Percentiles rank a stretch among this genome's conserved stretches.
Evolutionary conservation across 306 rosid genomes (phyloP).

Genomic region (Fragaria ananassa): DNA sequence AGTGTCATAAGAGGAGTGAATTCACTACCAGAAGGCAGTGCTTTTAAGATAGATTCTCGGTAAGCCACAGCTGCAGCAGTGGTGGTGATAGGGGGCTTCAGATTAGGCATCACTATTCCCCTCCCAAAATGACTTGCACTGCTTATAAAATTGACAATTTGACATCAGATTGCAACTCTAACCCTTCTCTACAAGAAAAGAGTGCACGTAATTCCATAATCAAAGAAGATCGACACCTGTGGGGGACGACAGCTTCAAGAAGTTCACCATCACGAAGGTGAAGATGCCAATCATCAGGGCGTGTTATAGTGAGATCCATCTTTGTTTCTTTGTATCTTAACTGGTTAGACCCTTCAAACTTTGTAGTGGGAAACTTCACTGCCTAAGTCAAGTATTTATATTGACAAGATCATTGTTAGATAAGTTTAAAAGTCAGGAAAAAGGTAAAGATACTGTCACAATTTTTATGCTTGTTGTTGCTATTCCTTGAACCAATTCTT

Average conservation of each 20-base stretch:
- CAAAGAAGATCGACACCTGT: slow-evolving; percentile 59
- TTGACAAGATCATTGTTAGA: background rate
- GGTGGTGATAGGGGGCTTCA: slow-evolving; percentile 77
- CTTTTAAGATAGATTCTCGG: slow-evolving; percentile 69
- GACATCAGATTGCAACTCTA: slow-evolving; percentile 17
- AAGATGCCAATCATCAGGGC: slow-evolving; percentile 94
- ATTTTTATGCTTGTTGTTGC: background rate
- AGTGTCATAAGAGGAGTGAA: slow-evolving; percentile 93
- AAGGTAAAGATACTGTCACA: background rate
- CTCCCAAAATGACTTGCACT: slow-evolving; percentile 78
- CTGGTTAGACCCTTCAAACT: slow-evolving; percentile 28
- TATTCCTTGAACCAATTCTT: background rate
- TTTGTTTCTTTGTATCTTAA: slow-evolving; percentile 30
- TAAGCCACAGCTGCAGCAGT: slow-evolving; percentile 66
- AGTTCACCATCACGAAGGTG: slow-evolving; percentile 85
- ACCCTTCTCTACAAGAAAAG: background rate
- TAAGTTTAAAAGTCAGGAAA: background rate
- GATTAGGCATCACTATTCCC: slow-evolving; percentile 94
- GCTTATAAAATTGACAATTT: slow-evolving; percentile 18
- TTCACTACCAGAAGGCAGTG: slow-evolving; percentile 53
- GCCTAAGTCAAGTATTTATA: slow-evolving; percentile 25
- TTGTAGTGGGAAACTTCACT: slow-evolving; percentile 25
- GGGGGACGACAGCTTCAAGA: slow-evolving; percentile 67
- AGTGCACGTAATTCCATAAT: background rate
- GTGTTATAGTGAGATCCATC: slow-evolving; percentile 77